phyloP scores from a whole-genome alignment of 495 filamentous ascomycete genomes.

The Usnea hakonensis region DNA sequence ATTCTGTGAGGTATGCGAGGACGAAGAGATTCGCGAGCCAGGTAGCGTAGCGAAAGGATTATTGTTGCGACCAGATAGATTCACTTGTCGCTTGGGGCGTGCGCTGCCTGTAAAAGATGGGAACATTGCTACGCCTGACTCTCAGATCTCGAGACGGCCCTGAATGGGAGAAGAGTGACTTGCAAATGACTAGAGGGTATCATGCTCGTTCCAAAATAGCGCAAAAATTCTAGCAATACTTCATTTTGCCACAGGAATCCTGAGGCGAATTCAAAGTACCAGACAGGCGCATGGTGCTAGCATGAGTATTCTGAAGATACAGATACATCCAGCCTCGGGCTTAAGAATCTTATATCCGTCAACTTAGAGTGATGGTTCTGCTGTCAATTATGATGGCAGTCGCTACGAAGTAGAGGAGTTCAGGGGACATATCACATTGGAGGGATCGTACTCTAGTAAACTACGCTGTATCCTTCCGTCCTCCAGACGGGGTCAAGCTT shows the following conservation, averaged over 20 bases:
- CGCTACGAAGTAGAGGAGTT: too few species aligned
- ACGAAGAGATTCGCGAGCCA: slow-evolving; percentile 31
- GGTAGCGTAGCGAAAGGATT: slow-evolving; percentile 60
- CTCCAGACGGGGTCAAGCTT: too few species aligned
- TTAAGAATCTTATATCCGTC: background rate
- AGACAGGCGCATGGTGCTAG: background rate
- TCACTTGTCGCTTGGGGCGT: slow-evolving; percentile 80
- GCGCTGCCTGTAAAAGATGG: slow-evolving; percentile 82
- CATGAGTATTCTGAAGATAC: background rate
- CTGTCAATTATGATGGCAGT: background rate
- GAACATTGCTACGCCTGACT: slow-evolving; percentile 54
- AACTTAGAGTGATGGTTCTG: background rate
- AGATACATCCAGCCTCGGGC: background rate
- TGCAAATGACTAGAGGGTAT: background rate
- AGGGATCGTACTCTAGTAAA: too few species aligned
- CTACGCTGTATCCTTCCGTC: too few species aligned
- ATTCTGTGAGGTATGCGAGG: slow-evolving; percentile 55
- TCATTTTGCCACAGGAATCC: background rate
- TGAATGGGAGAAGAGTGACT: background rate
- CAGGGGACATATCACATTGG: too few species aligned
- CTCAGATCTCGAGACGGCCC: background rate
- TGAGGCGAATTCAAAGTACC: background rate
- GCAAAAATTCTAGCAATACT: background rate
- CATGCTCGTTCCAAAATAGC: background rate
- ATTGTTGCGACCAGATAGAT: slow-evolving; percentile 76